Conservation (phyloP, 1,284 basidiomycete genomes). For the Heliocybe sulcata region DNA sequence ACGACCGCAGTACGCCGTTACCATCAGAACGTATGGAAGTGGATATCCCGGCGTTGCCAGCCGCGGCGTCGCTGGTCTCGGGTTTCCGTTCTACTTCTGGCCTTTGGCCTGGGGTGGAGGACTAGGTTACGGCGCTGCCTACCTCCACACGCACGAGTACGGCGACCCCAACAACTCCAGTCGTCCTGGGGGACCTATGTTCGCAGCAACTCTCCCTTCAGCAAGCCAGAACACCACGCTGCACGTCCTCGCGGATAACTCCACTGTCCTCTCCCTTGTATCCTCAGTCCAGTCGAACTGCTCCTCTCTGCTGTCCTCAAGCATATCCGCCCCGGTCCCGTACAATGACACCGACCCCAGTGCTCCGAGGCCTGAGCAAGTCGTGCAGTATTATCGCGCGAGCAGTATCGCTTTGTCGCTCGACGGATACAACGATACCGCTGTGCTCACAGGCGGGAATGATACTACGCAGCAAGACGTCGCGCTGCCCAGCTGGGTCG, state of each 20-base stretch:
- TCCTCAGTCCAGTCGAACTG: constrained; percentile 39
- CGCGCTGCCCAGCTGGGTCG: constrained; percentile 38
- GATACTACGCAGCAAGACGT: constrained; percentile 35
- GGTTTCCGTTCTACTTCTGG: constrained; percentile 56
- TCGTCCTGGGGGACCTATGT: constrained; percentile 52
- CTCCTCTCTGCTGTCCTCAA: constrained; percentile 22
- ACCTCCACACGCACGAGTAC: constrained; percentile 45
- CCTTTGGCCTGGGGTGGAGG: constrained; percentile 44
- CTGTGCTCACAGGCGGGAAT: constrained; percentile 21
- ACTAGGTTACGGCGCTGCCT: constrained; percentile 25
- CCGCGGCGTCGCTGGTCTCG: constrained; percentile 35
- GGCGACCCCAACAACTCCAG: constrained; percentile 42
- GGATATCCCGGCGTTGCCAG: constrained; percentile 42
- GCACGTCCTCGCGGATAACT: constrained; percentile 50
- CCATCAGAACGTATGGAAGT: constrained; percentile 45
- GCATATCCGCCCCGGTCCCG: constrained; percentile 19
- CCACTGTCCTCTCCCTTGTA: constrained; percentile 44
- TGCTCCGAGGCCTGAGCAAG: constrained; percentile 41
- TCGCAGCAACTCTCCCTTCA: constrained; percentile 42
- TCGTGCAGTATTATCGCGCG: constrained; percentile 53
- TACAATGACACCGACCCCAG: constrained; percentile 19
- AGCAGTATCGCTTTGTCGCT: constrained; percentile 47
- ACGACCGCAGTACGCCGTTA: background rate
- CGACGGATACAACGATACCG: constrained; percentile 60
- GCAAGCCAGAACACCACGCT: constrained; percentile 39